These are phyloP conservation scores for Barnettozyma vustinii DNA, from an alignment of 805 yeast species.

Conservation along the genomic window DNA sequence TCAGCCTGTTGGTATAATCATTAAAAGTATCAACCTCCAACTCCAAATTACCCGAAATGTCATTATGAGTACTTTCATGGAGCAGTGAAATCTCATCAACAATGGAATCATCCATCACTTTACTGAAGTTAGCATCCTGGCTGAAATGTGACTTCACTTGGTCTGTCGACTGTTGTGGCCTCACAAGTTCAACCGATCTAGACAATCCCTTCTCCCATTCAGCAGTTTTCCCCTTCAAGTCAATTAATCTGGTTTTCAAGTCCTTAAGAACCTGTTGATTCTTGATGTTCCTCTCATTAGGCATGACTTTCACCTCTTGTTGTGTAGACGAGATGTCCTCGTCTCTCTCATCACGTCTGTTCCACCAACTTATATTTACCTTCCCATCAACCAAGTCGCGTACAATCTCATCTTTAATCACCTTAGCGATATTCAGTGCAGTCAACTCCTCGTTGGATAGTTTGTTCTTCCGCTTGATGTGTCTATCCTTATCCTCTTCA, in stretches of 20 bases:
- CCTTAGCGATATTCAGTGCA: slow-evolving; percentile 48
- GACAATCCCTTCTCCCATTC: slow-evolving; percentile 36
- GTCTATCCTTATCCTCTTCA: slow-evolving; percentile 25
- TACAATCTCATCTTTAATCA: slow-evolving; percentile 58
- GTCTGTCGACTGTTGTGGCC: background rate
- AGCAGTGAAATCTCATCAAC: slow-evolving; percentile 12
- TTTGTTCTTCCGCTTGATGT: slow-evolving; percentile 21
- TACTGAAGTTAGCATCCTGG: slow-evolving; percentile 20
- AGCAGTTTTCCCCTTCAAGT: slow-evolving; percentile 40
- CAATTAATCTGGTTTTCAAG: slow-evolving; percentile 38
- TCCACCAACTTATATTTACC: slow-evolving; percentile 68
- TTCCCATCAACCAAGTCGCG: slow-evolving; percentile 54
- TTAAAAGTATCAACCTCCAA: slow-evolving; percentile 18
- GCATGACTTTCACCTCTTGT: slow-evolving; percentile 30
- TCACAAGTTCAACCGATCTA: slow-evolving; percentile 10
- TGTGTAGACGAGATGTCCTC: slow-evolving; percentile 13
- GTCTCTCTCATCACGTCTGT: slow-evolving; percentile 27
- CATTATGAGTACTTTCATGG: slow-evolving; percentile 12
- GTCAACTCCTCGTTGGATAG: slow-evolving; percentile 35
- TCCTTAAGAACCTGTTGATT: slow-evolving; percentile 44
- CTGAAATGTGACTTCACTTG: slow-evolving; percentile 2
- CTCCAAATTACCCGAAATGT: slow-evolving; percentile 14
- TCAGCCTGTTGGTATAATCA: slow-evolving; percentile 19
- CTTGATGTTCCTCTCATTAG: slow-evolving; percentile 56
- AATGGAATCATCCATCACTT: slow-evolving; percentile 18